Evolutionary conservation across 345 rosid species (phyloP).

Genomic region (Fremontodendron californicum): DNA sequence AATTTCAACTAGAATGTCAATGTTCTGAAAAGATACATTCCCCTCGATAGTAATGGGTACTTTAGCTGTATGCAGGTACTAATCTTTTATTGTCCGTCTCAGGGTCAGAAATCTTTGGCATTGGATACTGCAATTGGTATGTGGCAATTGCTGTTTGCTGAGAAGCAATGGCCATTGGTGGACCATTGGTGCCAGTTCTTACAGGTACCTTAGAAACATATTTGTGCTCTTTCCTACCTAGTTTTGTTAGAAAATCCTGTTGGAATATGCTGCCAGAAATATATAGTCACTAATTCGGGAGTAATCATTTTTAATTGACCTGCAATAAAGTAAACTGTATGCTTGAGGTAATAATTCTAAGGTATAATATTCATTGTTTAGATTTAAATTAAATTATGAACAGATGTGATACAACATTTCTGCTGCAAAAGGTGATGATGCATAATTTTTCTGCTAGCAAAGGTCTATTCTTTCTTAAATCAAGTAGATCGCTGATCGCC

Average conservation of each 20-base stretch:
- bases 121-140: constrained; percentile 93
- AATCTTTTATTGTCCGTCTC: constrained; percentile 14
- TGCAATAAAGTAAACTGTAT: background rate
- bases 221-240: constrained; percentile 10
- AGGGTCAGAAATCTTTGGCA: constrained; percentile 97
- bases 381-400: background rate
- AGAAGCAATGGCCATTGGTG: constrained; percentile 79
- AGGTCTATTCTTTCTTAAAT: background rate
- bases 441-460: background rate
- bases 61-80: background rate
- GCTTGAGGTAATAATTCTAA: constrained; percentile 1
- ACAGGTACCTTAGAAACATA: constrained; percentile 51
- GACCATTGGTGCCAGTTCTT: constrained; percentile 96
- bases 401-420: background rate
- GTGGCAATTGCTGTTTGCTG: constrained; percentile 97
- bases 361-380: background rate
- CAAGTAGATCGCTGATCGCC: background rate
- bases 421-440: background rate
- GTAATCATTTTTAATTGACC: background rate
- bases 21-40: background rate
- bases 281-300: background rate
- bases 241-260: background rate
- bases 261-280: background rate
- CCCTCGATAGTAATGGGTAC: background rate
- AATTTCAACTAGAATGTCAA: background rate